These are phyloP conservation scores for Dicorynia guianensis DNA, from an alignment of 306 rosid genomes.

Conservation along the genomic window DNA sequence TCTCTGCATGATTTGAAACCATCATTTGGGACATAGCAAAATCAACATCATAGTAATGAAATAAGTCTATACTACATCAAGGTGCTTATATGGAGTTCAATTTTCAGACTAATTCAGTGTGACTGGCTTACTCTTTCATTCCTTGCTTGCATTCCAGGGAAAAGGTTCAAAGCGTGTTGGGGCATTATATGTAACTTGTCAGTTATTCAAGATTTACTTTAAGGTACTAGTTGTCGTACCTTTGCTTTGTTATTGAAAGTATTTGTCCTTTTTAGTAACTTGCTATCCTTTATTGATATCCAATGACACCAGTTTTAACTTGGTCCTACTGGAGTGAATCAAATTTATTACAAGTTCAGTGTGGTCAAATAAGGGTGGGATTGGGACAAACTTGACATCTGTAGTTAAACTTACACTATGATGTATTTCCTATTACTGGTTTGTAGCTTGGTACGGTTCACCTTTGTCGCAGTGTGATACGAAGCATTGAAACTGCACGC, in stretches of 20 bases:
- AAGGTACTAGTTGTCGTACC: conserved; percentile 61
- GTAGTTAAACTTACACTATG: conserved; percentile 35
- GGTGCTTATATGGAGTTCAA: conserved; percentile 24
- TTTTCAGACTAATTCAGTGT: background rate
- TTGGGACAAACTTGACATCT: conserved; percentile 18
- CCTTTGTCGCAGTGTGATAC: conserved; percentile 95
- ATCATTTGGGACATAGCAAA: background rate
- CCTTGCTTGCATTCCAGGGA: conserved; percentile 60
- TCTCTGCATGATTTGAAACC: background rate
- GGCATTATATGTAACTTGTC: conserved; percentile 92
- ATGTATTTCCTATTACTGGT: conserved; percentile 39
- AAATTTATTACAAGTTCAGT: conserved; percentile 19
- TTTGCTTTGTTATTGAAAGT: conserved; percentile 17
- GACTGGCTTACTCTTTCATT: conserved; percentile 35
- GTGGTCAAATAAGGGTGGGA: background rate
- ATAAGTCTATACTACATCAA: conserved; percentile 7
- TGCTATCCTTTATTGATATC: conserved; percentile 26
- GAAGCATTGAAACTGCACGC: conserved; percentile 96
- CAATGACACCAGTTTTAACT: conserved; percentile 25
- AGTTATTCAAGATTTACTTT: conserved; percentile 91
- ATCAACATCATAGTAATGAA: background rate
- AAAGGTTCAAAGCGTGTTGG: conserved; percentile 98
- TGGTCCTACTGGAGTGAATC: conserved; percentile 16
- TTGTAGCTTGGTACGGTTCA: conserved; percentile 97
- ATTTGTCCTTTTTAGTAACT: background rate